phyloP scores from a whole-genome alignment of 345 rosid genomes.

The Leavenworthia alabamica region DNA sequence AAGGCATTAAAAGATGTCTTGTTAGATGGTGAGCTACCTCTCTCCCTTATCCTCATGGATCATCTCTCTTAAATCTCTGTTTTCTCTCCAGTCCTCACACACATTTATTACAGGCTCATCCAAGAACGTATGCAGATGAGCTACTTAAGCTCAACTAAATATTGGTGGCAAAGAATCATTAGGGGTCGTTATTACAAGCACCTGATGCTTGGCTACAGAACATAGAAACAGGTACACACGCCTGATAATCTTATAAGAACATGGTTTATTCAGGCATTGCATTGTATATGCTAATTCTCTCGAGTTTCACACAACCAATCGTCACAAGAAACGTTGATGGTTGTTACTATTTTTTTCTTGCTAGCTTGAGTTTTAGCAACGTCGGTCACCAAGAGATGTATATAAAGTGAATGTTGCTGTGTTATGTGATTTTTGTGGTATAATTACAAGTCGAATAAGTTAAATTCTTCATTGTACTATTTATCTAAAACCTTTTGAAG shows the following conservation, averaged over 20 bases:
- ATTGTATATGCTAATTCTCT: neutral
- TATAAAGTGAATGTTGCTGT: slow-evolving; percentile 13
- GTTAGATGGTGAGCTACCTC: slow-evolving; percentile 66
- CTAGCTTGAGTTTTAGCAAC: neutral
- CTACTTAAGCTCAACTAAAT: slow-evolving; percentile 38
- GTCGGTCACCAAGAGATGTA: slow-evolving; percentile 3
- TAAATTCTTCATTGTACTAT: slow-evolving; percentile 9
- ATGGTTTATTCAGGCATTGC: neutral
- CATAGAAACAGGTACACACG: slow-evolving; percentile 26
- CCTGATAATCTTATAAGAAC: neutral
- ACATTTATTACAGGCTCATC: slow-evolving; percentile 56
- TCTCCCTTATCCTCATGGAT: neutral
- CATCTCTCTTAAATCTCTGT: slow-evolving; percentile 7
- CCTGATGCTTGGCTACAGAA: slow-evolving; percentile 56
- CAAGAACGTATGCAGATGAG: slow-evolving; percentile 62
- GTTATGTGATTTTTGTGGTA: neutral
- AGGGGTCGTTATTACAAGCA: slow-evolving; percentile 91
- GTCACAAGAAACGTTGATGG: neutral
- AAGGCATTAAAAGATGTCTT: slow-evolving; percentile 80
- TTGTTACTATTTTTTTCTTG: neutral
- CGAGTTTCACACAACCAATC: neutral
- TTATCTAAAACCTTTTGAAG: slow-evolving; percentile 10
- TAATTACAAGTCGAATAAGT: slow-evolving; percentile 5
- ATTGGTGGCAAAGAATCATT: slow-evolving; percentile 62
- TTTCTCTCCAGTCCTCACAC: neutral